Percentiles rank a stretch among this genome's conserved stretches.
phyloP scores from a whole-genome alignment of 2,329 filamentous ascomycete genomes.

The Microsporum ferrugineum region DNA sequence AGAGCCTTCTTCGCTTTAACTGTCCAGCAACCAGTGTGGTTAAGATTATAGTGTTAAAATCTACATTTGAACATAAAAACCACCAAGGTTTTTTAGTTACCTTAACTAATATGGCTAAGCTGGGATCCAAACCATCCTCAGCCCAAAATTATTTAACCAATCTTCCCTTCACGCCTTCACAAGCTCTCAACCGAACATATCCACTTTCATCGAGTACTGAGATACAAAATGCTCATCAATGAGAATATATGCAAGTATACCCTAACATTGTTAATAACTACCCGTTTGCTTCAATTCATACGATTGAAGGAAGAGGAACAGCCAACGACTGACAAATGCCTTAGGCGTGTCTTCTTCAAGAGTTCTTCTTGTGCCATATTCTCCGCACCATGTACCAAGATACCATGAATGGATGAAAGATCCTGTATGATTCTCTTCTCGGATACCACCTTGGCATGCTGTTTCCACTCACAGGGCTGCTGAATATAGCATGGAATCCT shows the following conservation, averaged over 20 bases:
- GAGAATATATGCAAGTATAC: background rate
- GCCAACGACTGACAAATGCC: background rate
- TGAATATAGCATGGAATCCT: background rate
- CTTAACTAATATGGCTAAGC: too few species aligned
- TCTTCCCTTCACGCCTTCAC: background rate
- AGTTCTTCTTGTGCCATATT: slow-evolving; percentile 74
- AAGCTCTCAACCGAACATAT: background rate
- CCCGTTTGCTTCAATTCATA: background rate
- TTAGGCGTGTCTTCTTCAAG: slow-evolving; percentile 45
- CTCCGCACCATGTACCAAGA: slow-evolving; percentile 62
- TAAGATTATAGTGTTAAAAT: too few species aligned
- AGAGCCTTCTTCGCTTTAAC: background rate
- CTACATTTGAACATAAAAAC: too few species aligned
- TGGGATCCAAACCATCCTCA: too few species aligned
- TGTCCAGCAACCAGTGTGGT: too few species aligned
- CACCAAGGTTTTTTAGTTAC: too few species aligned
- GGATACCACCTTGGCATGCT: background rate
- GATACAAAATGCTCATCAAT: background rate
- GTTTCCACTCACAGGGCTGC: background rate
- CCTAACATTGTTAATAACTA: background rate
- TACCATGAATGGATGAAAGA: slow-evolving; percentile 94
- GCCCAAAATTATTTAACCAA: too few species aligned
- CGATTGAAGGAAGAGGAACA: background rate
- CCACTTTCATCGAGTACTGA: background rate
- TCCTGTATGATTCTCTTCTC: slow-evolving; percentile 36